Percentiles rank a stretch among this genome's conserved stretches.
Evolutionary conservation across 2,329 filamentous ascomycete genomes (phyloP).

Genomic region (Aspergillus pseudoviridinutans): DNA sequence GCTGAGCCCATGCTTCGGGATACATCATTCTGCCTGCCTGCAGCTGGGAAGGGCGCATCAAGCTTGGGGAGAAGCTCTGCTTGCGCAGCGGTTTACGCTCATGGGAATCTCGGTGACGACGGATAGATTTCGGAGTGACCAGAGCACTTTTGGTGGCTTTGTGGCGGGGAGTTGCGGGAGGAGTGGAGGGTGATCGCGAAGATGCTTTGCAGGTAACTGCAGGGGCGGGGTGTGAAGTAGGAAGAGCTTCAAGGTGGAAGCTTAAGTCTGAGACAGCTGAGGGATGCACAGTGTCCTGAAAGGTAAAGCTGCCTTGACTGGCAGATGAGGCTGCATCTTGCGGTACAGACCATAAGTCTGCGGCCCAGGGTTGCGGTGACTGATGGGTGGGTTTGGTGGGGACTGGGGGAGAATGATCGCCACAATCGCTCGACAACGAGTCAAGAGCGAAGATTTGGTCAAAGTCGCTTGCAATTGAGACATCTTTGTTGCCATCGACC

Average conservation of each 20-base stretch:
- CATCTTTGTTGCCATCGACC: constrained; percentile 46
- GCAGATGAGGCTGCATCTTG: constrained; percentile 43
- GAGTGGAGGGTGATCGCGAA: constrained; percentile 33
- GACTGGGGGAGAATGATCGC: constrained; percentile 48
- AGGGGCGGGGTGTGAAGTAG: constrained; percentile 14
- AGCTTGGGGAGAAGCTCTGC: constrained; percentile 47
- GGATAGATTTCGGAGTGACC: constrained; percentile 36
- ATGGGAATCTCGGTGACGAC: constrained; percentile 40
- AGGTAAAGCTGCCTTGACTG: constrained; percentile 28
- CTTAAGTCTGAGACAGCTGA: constrained; percentile 30
- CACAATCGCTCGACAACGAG: constrained; percentile 49
- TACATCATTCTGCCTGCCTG: constrained; percentile 41
- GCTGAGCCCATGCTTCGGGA: constrained; percentile 50
- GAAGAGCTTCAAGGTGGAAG: constrained; percentile 31
- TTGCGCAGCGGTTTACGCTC: constrained; percentile 37
- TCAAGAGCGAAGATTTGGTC: constrained; percentile 51
- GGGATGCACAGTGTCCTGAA: constrained; percentile 38
- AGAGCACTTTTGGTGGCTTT: constrained; percentile 34
- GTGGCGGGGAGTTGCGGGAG: constrained; percentile 34
- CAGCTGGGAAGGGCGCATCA: constrained; percentile 53
- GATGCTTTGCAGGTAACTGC: constrained; percentile 14
- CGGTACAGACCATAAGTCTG: constrained; percentile 49
- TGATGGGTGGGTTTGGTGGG: constrained; percentile 42
- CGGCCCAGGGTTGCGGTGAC: constrained; percentile 51
- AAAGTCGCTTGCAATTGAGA: constrained; percentile 47